Conservation (phyloP, 441 rosid genomes). For the Melastoma candidum region DNA sequence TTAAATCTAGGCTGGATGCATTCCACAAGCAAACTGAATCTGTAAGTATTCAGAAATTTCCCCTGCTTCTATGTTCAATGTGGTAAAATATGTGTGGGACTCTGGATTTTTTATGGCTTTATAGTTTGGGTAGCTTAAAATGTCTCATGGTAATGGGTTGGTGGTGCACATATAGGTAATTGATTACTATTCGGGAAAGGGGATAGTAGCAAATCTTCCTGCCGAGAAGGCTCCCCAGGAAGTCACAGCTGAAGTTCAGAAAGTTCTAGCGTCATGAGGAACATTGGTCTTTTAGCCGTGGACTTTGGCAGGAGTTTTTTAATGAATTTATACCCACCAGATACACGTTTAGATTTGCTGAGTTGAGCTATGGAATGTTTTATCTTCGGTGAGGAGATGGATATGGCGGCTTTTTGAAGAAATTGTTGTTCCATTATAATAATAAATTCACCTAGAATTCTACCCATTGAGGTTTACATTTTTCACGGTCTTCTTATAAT, state of each 20-base stretch:
- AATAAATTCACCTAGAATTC: too few species aligned
- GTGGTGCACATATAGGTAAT: slow-evolving; percentile 38
- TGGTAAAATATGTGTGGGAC: slow-evolving; percentile 9
- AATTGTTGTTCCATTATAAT: too few species aligned
- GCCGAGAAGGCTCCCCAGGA: slow-evolving; percentile 79
- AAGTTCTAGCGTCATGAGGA: slow-evolving; percentile 41
- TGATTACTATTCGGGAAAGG: slow-evolving; percentile 65
- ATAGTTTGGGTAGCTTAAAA: background rate
- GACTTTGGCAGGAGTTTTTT: too few species aligned
- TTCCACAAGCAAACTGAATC: slow-evolving; percentile 96
- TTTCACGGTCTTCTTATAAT: too few species aligned
- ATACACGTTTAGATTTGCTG: too few species aligned
- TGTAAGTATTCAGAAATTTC: slow-evolving; percentile 23
- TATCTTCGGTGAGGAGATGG: too few species aligned
- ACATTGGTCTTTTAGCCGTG: too few species aligned
- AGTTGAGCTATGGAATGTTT: too few species aligned
- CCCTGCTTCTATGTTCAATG: slow-evolving; percentile 8
- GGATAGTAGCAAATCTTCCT: slow-evolving; percentile 57
- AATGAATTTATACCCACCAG: too few species aligned
- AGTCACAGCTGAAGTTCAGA: slow-evolving; percentile 72
- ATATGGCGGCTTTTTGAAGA: too few species aligned
- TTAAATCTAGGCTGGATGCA: slow-evolving; percentile 78
- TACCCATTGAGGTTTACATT: too few species aligned
- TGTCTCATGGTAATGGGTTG: background rate
- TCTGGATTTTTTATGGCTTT: background rate